Percentiles rank a stretch among this genome's conserved stretches.
phyloP scores from a whole-genome alignment of 2,329 filamentous ascomycete genomes.

The Emmonsiellopsis sp. region DNA sequence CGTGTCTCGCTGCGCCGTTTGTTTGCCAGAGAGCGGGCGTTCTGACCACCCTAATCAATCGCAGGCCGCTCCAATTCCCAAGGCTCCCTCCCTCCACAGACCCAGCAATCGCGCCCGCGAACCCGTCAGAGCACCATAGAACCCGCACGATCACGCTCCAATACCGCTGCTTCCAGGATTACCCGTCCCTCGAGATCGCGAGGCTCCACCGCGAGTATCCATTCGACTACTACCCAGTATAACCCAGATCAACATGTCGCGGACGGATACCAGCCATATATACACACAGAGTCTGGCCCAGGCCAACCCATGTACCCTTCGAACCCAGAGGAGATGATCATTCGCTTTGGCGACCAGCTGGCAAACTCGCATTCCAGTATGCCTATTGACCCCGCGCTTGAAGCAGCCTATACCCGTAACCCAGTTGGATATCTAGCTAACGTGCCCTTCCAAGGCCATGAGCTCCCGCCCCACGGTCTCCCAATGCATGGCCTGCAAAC shows the following conservation, averaged over 20 bases:
- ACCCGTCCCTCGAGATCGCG: conserved; percentile 36
- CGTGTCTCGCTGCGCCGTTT: not conserved
- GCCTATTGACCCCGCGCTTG: conserved; percentile 29
- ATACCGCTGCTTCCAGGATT: conserved; percentile 30
- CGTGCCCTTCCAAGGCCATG: conserved; percentile 26
- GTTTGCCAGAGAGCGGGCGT: not conserved
- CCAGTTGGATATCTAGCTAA: conserved; percentile 27
- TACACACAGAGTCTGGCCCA: conserved; percentile 25
- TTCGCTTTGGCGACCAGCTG: conserved; percentile 36
- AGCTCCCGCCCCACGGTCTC: conserved; percentile 25
- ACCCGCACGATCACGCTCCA: conserved; percentile 32
- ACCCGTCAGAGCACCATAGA: conserved; percentile 35
- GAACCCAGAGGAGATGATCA: conserved; percentile 38
- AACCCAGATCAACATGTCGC: conserved; percentile 30
- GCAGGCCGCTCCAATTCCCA: conserved; percentile 30
- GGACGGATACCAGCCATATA: conserved; percentile 31
- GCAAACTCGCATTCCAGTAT: conserved; percentile 28
- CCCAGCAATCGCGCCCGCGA: conserved; percentile 27
- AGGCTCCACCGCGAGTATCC: conserved; percentile 39
- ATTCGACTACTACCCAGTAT: conserved; percentile 38
- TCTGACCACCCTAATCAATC: no score
- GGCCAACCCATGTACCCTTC: conserved; percentile 28
- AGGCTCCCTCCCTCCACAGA: conserved; percentile 27
- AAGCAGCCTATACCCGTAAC: conserved; percentile 23
- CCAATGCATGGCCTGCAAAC: conserved; percentile 27